A percentile compares a stretch with the other conserved stretches of the same genome.
phyloP scores from a whole-genome alignment of 2,329 filamentous ascomycete genomes.

The Blastomyces silverae region DNA sequence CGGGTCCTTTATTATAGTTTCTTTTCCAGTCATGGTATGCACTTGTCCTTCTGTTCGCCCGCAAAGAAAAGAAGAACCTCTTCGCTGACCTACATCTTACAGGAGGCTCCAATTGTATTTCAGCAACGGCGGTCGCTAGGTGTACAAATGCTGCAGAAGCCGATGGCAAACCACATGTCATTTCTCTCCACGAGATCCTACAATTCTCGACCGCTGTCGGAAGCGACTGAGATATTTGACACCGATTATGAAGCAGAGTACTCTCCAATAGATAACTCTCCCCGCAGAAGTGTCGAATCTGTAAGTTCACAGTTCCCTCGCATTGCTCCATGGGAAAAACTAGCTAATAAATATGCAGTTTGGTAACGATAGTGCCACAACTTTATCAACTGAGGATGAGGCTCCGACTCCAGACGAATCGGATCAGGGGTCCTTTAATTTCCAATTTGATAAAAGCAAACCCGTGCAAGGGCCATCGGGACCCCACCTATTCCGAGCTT shows the following conservation, averaged over 20 bases:
- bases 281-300: conserved; percentile 49
- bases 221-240: conserved; percentile 33
- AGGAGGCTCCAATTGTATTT: conserved; percentile 18
- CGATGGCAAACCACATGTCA: conserved; percentile 15
- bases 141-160: conserved; percentile 21
- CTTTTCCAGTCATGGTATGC: conserved; percentile 9
- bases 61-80: neutral
- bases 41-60: neutral
- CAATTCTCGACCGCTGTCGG: conserved; percentile 29
- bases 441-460: conserved; percentile 50
- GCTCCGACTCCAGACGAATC: conserved; percentile 67
- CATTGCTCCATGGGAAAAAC: neutral
- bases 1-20: neutral
- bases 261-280: conserved; percentile 39
- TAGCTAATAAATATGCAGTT: conserved; percentile 20
- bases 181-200: conserved; percentile 20
- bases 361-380: conserved; percentile 65
- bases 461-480: conserved; percentile 74
- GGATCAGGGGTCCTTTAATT: conserved; percentile 54
- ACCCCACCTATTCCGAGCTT: conserved; percentile 81
- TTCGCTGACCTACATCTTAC: conserved; percentile 8
- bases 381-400: conserved; percentile 81
- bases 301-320: conserved; percentile 19
- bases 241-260: conserved; percentile 40
- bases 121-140: conserved; percentile 16